Evolutionary conservation across 352 stramenopile genomes (phyloP).

Genomic region (Phytophthora constricta): DNA sequence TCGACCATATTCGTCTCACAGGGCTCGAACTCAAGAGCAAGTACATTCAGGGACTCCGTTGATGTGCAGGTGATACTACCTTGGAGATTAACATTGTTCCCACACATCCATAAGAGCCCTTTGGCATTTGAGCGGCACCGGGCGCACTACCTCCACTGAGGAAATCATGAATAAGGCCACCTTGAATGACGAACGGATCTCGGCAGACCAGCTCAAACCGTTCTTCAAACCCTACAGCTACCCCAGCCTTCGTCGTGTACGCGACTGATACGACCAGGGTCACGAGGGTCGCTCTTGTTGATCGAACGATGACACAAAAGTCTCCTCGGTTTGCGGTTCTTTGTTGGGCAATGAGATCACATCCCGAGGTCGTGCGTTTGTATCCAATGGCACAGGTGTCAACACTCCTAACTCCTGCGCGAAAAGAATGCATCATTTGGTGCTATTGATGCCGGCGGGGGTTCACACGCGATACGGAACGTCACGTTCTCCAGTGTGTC

Average conservation of each 20-base stretch:
- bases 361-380: constrained; percentile 59
- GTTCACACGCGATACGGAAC: constrained; percentile 62
- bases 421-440: constrained; percentile 70
- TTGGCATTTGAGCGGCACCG: constrained; percentile 34
- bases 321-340: constrained; percentile 45
- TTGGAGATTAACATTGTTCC: constrained; percentile 68
- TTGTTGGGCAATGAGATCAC: constrained; percentile 48
- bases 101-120: constrained; percentile 64
- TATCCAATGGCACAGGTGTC: constrained; percentile 52
- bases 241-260: constrained; percentile 73
- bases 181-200: constrained; percentile 64
- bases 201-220: constrained; percentile 68
- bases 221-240: constrained; percentile 70
- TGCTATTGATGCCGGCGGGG: constrained; percentile 47
- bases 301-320: constrained; percentile 70
- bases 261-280: constrained; percentile 57
- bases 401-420: constrained; percentile 46
- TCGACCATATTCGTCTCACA: constrained; percentile 42
- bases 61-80: constrained; percentile 60
- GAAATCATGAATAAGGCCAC: constrained; percentile 71
- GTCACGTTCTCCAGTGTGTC: constrained; percentile 68
- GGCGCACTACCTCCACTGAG: constrained; percentile 48
- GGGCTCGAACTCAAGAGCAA: constrained; percentile 64
- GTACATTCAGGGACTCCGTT: constrained; percentile 54
- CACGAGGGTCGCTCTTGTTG: constrained; percentile 44